These are phyloP conservation scores for Gloeopeniophorella convolvens DNA, from an alignment of 768 basidiomycete species.

Conservation along the genomic window DNA sequence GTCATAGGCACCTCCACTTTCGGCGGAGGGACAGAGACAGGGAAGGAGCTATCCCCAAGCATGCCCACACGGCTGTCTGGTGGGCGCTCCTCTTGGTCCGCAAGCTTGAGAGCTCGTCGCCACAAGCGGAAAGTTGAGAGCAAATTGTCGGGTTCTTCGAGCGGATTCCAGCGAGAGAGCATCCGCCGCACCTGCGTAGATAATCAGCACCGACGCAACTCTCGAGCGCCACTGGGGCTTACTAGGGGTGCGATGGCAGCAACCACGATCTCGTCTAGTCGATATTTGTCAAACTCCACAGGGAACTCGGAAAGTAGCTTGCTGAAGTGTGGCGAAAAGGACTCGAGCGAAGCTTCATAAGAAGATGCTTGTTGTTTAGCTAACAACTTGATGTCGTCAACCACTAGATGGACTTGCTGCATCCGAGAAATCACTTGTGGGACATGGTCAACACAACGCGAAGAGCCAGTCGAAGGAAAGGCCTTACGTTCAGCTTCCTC, in stretches of 20 bases:
- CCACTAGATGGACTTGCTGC: slow-evolving; percentile 68
- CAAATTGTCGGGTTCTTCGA: slow-evolving; percentile 65
- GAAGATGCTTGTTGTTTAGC: slow-evolving; percentile 56
- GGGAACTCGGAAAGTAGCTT: slow-evolving; percentile 64
- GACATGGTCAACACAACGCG: slow-evolving; percentile 5
- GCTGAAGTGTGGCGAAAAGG: slow-evolving; percentile 67
- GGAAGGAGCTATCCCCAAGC: slow-evolving; percentile 43
- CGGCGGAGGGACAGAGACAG: slow-evolving; percentile 25
- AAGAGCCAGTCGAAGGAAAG: not conserved
- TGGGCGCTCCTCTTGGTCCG: slow-evolving; percentile 35
- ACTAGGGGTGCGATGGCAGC: slow-evolving; percentile 82
- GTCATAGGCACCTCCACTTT: slow-evolving; percentile 69
- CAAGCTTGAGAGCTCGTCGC: slow-evolving; percentile 61
- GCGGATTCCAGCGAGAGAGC: slow-evolving; percentile 75
- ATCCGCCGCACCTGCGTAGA: slow-evolving; percentile 53
- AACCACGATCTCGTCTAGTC: slow-evolving; percentile 87
- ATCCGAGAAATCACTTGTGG: slow-evolving; percentile 67
- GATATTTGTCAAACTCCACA: slow-evolving; percentile 69
- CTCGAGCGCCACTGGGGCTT: slow-evolving; percentile 20
- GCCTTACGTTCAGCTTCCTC: slow-evolving; percentile 71
- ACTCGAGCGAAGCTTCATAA: slow-evolving; percentile 68
- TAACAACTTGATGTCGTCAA: slow-evolving; percentile 60
- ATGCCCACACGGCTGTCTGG: slow-evolving; percentile 44
- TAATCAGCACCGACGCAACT: not conserved
- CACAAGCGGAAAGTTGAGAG: slow-evolving; percentile 62